Percentiles rank a stretch among this genome's conserved stretches.
Evolutionary conservation across 23 red algal species (phyloP).

Genomic region (Pyropia yezoensis): DNA sequence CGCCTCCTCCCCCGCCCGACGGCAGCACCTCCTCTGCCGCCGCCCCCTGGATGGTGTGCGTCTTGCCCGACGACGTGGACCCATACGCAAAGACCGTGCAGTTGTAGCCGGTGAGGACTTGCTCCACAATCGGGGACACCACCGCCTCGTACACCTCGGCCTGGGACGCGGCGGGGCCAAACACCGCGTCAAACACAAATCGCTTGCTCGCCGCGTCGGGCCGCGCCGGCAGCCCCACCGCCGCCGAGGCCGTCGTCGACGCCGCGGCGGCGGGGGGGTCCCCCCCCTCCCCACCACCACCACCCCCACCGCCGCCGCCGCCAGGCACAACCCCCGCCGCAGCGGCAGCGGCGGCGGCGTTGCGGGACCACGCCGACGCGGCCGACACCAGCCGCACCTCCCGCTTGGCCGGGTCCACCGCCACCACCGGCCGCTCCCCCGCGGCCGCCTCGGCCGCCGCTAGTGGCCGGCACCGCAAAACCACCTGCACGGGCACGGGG

Average conservation of each 20-base stretch:
- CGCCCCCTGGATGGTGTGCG: conserved; percentile 95
- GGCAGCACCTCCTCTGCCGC: conserved; percentile 23
- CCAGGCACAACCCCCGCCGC: no score
- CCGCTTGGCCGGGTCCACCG: conserved; percentile 16
- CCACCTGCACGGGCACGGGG: conserved; percentile 86
- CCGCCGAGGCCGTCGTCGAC: no score
- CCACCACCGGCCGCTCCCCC: conserved; percentile 51
- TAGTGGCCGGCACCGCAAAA: conserved; percentile 81
- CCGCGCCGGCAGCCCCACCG: neutral
- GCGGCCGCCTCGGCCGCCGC: conserved; percentile 38
- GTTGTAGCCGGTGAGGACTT: conserved; percentile 89
- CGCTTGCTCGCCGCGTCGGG: conserved; percentile 22
- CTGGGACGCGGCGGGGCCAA: conserved; percentile 67
- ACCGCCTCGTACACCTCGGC: conserved; percentile 72
- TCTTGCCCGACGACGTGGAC: conserved; percentile 93
- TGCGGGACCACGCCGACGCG: conserved; percentile 12
- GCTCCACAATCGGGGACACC: conserved; percentile 86
- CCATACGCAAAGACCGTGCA: conserved; percentile 99
- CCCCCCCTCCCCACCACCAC: no score
- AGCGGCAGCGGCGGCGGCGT: neutral
- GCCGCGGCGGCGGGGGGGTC: no score
- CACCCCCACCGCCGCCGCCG: no score
- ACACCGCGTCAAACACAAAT: conserved; percentile 83
- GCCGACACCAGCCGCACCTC: conserved; percentile 36
- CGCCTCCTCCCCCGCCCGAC: conserved; percentile 16